Conservation (phyloP, 2,329 filamentous ascomycete genomes). For the Lasiodiplodia theobromae region DNA sequence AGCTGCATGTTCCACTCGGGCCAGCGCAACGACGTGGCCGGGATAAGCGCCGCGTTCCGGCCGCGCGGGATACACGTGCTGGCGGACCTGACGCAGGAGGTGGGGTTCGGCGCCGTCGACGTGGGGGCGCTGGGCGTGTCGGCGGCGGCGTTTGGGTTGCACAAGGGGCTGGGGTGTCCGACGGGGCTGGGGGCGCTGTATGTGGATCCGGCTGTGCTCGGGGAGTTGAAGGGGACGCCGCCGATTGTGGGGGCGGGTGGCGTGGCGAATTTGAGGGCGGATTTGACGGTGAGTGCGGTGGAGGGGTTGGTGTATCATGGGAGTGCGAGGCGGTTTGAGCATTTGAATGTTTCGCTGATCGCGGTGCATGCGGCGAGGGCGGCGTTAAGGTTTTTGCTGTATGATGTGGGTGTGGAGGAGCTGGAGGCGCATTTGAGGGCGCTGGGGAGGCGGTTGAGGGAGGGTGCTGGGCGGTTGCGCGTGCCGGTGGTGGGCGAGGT, state of each 20-base stretch:
- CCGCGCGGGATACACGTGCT: constrained; percentile 2
- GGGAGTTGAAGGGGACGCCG: neutral
- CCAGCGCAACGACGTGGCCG: neutral
- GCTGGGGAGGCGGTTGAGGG: neutral
- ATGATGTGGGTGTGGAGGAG: neutral
- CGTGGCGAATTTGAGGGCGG: neutral
- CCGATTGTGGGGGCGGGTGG: neutral
- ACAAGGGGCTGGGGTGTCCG: constrained; percentile 3
- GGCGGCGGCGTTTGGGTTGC: neutral
- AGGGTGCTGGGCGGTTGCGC: neutral
- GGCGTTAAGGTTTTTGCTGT: neutral
- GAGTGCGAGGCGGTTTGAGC: constrained; percentile 2
- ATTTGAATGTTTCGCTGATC: neutral
- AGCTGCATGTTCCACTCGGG: constrained; percentile 6
- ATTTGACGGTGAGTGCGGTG: neutral
- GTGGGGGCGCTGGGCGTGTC: neutral
- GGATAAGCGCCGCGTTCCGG: neutral
- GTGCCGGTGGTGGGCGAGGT: neutral
- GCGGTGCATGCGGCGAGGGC: neutral
- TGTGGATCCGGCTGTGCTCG: neutral
- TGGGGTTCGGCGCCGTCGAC: neutral
- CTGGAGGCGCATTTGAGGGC: neutral
- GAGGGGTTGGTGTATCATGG: neutral
- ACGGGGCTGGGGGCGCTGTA: neutral
- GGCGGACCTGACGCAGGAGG: neutral